A percentile compares a stretch with the other conserved stretches of the same genome.
phyloP scores from a whole-genome alignment of 352 stramenopile genomes.

The Globisporangium yorkense region DNA sequence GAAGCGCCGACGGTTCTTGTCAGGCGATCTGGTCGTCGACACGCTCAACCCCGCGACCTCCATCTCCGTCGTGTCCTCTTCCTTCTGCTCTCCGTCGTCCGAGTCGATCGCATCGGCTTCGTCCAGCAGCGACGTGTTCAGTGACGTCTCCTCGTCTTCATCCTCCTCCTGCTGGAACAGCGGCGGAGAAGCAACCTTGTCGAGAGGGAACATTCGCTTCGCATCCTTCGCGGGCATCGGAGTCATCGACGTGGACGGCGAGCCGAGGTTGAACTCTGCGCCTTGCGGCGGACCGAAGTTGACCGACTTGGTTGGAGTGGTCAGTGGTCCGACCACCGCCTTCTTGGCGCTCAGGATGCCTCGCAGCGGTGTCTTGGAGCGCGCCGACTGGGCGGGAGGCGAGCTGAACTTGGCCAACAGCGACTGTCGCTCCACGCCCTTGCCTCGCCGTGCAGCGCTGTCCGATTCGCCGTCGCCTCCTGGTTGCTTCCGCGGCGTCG shows the following conservation, averaged over 20 bases:
- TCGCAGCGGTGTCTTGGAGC: constrained; percentile 50
- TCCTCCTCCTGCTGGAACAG: constrained; percentile 28
- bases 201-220: constrained; percentile 56
- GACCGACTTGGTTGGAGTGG: constrained; percentile 75
- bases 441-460: not conserved
- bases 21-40: constrained; percentile 19
- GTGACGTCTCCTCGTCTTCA: constrained; percentile 72
- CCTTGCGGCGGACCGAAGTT: constrained; percentile 79
- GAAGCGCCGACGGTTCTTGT: constrained; percentile 40
- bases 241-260: constrained; percentile 84
- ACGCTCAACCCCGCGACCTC: constrained; percentile 1
- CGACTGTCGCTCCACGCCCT: constrained; percentile 5
- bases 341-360: constrained; percentile 78
- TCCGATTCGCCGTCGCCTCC: not conserved
- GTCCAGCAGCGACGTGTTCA: constrained; percentile 82
- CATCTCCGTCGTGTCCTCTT: constrained; percentile 10
- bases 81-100: constrained; percentile 28
- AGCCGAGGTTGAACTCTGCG: constrained; percentile 75
- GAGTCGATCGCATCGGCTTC: constrained; percentile 57
- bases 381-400: constrained; percentile 10
- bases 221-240: constrained; percentile 63
- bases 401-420: constrained; percentile 11
- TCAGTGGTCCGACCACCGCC: constrained; percentile 21
- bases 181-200: constrained; percentile 19
- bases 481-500: constrained; percentile 11